A percentile compares a stretch with the other conserved stretches of the same genome.
Evolutionary conservation across 257 asterid genomes (phyloP).

Genomic region (Solanum bukasovii): DNA sequence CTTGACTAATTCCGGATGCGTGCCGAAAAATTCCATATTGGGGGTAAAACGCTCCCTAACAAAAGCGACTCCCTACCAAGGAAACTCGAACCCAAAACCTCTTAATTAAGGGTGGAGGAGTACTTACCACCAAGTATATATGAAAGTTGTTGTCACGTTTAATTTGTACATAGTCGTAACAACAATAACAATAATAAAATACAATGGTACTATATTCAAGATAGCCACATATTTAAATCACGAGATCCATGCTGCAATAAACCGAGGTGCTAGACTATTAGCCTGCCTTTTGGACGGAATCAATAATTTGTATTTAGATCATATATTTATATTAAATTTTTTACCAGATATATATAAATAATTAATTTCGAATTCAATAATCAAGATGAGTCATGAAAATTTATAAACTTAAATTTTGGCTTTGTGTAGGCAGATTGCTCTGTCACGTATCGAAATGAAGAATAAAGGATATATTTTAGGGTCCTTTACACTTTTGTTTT

Average conservation of each 20-base stretch:
- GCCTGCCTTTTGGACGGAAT: not conserved
- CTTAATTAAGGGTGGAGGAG: no score
- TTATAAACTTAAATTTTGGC: not conserved
- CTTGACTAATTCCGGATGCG: no score
- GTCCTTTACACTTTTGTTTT: not conserved
- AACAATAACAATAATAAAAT: not conserved
- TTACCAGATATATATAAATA: no score
- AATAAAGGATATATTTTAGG: no score
- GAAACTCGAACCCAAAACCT: no score
- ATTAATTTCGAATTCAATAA: not conserved
- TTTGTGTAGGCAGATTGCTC: not conserved
- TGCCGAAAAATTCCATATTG: accelerated
- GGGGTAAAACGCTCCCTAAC: no score
- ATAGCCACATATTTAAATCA: not conserved
- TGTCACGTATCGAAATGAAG: not conserved
- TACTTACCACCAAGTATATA: not conserved
- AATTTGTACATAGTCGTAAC: not conserved
- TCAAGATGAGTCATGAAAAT: not conserved
- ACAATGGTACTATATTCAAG: not conserved
- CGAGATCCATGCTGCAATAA: not conserved
- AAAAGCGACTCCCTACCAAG: no score
- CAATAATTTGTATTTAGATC: not conserved
- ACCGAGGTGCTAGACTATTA: not conserved
- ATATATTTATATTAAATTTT: not conserved
- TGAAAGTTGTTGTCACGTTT: not conserved